These are phyloP conservation scores for Hysterium pulicare DNA, from an alignment of 2,329 filamentous ascomycete species.

Conservation along the genomic window DNA sequence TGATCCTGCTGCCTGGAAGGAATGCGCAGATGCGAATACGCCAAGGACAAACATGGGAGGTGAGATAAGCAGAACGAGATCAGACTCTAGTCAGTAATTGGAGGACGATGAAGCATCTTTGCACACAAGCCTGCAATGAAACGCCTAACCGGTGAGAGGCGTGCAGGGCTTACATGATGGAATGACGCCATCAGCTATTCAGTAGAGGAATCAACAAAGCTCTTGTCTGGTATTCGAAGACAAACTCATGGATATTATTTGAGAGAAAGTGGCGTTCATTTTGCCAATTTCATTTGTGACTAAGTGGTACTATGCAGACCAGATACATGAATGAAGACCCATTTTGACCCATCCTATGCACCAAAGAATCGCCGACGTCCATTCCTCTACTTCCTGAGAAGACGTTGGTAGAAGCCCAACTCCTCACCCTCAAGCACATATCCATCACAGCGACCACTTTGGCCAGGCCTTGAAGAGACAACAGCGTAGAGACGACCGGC, in stretches of 20 bases:
- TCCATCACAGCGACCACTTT: conserved; percentile 94
- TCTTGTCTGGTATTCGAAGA: too few relatives aligned
- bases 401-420: conserved; percentile 99
- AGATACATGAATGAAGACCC: conserved; percentile 41
- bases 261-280: conserved; percentile 12
- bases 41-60: not conserved
- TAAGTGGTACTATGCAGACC: conserved; percentile 36
- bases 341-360: conserved; percentile 42
- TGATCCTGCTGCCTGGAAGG: not conserved
- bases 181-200: too few relatives aligned
- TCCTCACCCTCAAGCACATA: conserved; percentile 99
- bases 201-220: too few relatives aligned
- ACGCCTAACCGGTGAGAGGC: too few relatives aligned
- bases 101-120: too few relatives aligned
- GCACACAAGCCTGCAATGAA: too few relatives aligned
- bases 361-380: conserved; percentile 36
- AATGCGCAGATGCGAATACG: not conserved
- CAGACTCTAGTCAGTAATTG: too few relatives aligned
- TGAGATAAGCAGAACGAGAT: too few relatives aligned
- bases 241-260: too few relatives aligned
- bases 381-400: conserved; percentile 87
- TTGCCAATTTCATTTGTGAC: conserved; percentile 37
- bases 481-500: conserved; percentile 96
- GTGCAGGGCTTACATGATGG: too few relatives aligned
- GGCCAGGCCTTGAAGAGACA: conserved; percentile 86